A percentile compares a stretch with the other conserved stretches of the same genome.
These are phyloP conservation scores for Populus nigra DNA, from an alignment of 345 rosid species.

Conservation along the genomic window DNA sequence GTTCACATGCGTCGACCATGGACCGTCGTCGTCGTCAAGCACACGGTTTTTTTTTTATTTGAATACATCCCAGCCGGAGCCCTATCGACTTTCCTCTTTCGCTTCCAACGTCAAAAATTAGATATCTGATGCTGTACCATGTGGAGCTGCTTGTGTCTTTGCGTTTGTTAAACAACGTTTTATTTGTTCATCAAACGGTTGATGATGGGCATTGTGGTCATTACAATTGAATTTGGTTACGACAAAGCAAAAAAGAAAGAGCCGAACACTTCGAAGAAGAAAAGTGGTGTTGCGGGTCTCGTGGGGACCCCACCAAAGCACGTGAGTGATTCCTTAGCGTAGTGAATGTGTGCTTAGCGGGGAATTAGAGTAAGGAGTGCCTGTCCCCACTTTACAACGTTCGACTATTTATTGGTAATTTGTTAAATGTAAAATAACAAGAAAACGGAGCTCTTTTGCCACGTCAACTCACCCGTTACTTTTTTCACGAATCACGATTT, in stretches of 20 bases:
- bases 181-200: background rate
- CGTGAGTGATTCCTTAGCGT: background rate
- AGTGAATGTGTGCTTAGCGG: slow-evolving; percentile 2
- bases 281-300: background rate
- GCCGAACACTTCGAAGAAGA: background rate
- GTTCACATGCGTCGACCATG: background rate
- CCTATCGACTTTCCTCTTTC: too few species aligned
- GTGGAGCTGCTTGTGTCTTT: background rate
- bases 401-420: slow-evolving; percentile 23
- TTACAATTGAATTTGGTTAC: background rate
- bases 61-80: background rate
- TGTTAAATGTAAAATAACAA: background rate
- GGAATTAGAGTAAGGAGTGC: slow-evolving; percentile 18
- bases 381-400: slow-evolving; percentile 52
- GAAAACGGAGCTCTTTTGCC: slow-evolving; percentile 21
- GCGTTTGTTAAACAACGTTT: too few species aligned
- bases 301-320: slow-evolving; percentile 25
- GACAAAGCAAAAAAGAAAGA: background rate
- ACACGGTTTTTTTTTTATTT: background rate
- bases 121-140: background rate
- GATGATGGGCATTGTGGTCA: background rate
- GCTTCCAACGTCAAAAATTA: too few species aligned
- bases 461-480: slow-evolving; percentile 39
- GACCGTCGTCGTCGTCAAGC: background rate
- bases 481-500: background rate